Evolutionary conservation across 352 stramenopile species (phyloP), one percentile per base, ranked within the genome.

Genomic region (Globisporangium nodosum): DNA sequence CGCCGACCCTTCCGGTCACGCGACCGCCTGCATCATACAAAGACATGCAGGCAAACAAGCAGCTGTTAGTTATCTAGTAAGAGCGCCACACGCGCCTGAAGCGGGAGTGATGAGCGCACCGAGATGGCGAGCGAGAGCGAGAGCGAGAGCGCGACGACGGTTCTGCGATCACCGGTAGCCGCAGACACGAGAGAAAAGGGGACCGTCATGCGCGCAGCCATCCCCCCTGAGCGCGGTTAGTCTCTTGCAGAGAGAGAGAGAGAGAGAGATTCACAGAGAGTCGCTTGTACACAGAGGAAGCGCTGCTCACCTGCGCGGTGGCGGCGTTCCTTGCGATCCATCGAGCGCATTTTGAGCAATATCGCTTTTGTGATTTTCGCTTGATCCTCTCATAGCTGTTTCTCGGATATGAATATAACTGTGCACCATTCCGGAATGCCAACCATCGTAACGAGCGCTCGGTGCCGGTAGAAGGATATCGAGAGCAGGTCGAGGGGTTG

Each of bases 91-190:
- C 33, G 33, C 33, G 33, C 33, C 33, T 37, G 6, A 6, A 37
- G 33, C 5, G 5, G 33, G 9, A 39, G 27, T 13, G 33, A 20
- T 16, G 60, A 58, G 51, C 65, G 5, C 5, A 48, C 42, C 42
- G 71, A 5, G 69, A 73, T 30, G 57, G 60, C 51, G 66, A 70
- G 16, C 59, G 58, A 37, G 63, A 69, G 18, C 54, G 62, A 51
- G 58, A 60, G 21, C 65, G 65, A 21, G 60, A 63, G 33, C 55
- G 66, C 50, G 60, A 60, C 7, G 52, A 55, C 48, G 62, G 64
- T 27, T 49, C 45, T 30, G 52, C 33, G 27, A 54, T 57, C 42
- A 60, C 49, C 27, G 27, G 16, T 6, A 21, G 27, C 24, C 48
- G 24, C 27, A 54, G 60, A 66, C 63, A 65, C 54, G 50, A 54